phyloP scores from a whole-genome alignment of 148 eudicot species.

The Nepenthes mirabilis region DNA sequence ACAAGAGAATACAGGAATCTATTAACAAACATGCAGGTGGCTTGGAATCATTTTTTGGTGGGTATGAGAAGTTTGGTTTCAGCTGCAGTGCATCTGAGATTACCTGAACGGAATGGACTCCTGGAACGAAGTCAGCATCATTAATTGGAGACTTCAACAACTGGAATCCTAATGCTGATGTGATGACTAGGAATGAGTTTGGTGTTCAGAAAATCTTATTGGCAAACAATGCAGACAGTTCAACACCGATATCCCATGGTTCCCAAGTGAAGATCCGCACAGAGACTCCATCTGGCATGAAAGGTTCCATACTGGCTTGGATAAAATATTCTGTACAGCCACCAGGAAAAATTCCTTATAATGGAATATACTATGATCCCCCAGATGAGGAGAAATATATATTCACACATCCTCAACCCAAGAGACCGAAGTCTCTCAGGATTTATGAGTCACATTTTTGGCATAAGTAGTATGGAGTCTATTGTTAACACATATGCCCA shows the following conservation, averaged over 20 bases:
- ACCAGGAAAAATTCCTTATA: constrained; percentile 80
- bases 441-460: constrained; percentile 82
- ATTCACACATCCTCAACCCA: constrained; percentile 82
- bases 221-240: constrained; percentile 93
- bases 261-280: constrained; percentile 95
- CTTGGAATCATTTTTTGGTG: not conserved
- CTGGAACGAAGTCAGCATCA: constrained; percentile 37
- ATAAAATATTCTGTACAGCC: constrained; percentile 88
- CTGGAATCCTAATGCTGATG: constrained; percentile 89
- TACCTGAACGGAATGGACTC: not conserved
- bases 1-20: not conserved
- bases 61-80: not conserved
- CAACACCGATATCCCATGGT: constrained; percentile 94
- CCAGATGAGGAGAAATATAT: constrained; percentile 85
- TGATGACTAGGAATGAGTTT: constrained; percentile 61
- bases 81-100: not conserved
- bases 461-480: constrained; percentile 99
- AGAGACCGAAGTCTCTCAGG: constrained; percentile 79
- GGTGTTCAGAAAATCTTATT: constrained; percentile 31
- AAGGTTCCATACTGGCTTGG: constrained; percentile 99
- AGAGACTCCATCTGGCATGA: constrained; percentile 95
- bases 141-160: constrained; percentile 96
- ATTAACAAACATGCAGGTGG: not conserved
- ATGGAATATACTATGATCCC: constrained; percentile 96
- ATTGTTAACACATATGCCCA: constrained; percentile 72